These are phyloP conservation scores for Fusarium duplospermum DNA, from an alignment of 2,329 filamentous ascomycete genomes.

Conservation along the genomic window DNA sequence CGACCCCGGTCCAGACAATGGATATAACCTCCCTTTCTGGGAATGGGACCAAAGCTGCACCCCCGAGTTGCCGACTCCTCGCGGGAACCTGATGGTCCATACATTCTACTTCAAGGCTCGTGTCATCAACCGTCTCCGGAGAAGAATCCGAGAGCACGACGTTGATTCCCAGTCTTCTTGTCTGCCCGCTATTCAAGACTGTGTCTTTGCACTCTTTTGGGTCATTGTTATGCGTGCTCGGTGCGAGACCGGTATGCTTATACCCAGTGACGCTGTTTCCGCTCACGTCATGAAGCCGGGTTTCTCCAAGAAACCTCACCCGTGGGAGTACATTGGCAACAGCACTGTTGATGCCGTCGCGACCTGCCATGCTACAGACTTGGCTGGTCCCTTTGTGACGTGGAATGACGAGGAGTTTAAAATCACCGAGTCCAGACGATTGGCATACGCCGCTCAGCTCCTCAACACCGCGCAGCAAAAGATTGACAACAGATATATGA, in stretches of 20 bases:
- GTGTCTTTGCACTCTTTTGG: slow-evolving; percentile 34
- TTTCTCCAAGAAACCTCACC: not conserved
- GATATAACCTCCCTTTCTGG: slow-evolving; percentile 25
- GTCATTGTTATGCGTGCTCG: slow-evolving; percentile 26
- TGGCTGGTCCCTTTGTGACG: slow-evolving; percentile 1
- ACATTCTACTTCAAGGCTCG: slow-evolving; percentile 3
- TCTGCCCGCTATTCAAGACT: slow-evolving; percentile 20
- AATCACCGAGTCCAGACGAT: not conserved
- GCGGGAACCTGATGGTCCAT: not conserved
- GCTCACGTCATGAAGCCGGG: slow-evolving; percentile 26
- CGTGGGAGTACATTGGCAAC: slow-evolving; percentile 29
- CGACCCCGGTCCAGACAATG: not conserved
- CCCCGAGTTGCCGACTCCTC: not conserved
- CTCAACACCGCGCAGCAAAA: slow-evolving; percentile 7
- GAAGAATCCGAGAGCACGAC: not conserved
- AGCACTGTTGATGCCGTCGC: slow-evolving; percentile 26
- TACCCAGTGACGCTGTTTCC: not conserved
- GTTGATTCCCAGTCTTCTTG: not conserved
- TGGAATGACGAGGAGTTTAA: not conserved
- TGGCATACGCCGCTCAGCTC: slow-evolving; percentile 4
- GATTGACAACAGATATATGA: slow-evolving; percentile 12
- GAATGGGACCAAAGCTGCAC: slow-evolving; percentile 16
- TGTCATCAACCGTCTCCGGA: not conserved
- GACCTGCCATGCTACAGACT: not conserved
- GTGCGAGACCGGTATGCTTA: not conserved